phyloP scores from a whole-genome alignment of 1,284 basidiomycete species.

The Ganoderma sp. region DNA sequence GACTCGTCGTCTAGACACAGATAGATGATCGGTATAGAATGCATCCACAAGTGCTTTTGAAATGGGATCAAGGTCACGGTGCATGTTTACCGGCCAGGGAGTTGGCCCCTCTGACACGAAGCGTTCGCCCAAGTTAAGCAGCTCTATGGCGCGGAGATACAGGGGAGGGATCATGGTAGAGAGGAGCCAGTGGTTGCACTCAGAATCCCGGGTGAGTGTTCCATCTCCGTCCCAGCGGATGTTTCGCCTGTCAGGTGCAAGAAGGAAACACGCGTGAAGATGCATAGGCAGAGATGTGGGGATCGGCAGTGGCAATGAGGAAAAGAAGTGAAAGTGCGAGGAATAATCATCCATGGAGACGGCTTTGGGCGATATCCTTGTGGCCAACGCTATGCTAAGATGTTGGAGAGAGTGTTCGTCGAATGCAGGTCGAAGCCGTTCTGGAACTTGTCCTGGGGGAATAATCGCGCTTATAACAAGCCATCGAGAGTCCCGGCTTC shows the following conservation, averaged over 20 bases:
- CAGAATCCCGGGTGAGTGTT: conserved; percentile 38
- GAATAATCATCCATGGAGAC: background rate
- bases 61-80: conserved; percentile 27
- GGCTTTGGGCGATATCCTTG: conserved; percentile 12
- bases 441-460: background rate
- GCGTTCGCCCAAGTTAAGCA: conserved; percentile 30
- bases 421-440: background rate
- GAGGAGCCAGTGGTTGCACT: conserved; percentile 52
- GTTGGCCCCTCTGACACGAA: background rate
- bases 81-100: conserved; percentile 27
- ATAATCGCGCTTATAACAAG: background rate
- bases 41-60: conserved; percentile 29
- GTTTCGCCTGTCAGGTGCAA: conserved; percentile 42
- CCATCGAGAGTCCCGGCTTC: background rate
- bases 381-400: conserved; percentile 27
- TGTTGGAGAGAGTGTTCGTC: conserved; percentile 9
- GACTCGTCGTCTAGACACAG: conserved; percentile 6
- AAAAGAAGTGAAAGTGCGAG: conserved; percentile 33
- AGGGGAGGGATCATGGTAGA: conserved; percentile 42
- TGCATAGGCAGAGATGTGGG: conserved; percentile 40
- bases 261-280: conserved; percentile 41
- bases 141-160: conserved; percentile 45
- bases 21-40: conserved; percentile 36
- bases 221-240: conserved; percentile 43
- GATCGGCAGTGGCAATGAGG: conserved; percentile 40